Evolutionary conservation across 192 early-diverging fungal species (phyloP), one percentile per base, ranked within the genome.

Genomic region (Lobulomyces angularis): DNA sequence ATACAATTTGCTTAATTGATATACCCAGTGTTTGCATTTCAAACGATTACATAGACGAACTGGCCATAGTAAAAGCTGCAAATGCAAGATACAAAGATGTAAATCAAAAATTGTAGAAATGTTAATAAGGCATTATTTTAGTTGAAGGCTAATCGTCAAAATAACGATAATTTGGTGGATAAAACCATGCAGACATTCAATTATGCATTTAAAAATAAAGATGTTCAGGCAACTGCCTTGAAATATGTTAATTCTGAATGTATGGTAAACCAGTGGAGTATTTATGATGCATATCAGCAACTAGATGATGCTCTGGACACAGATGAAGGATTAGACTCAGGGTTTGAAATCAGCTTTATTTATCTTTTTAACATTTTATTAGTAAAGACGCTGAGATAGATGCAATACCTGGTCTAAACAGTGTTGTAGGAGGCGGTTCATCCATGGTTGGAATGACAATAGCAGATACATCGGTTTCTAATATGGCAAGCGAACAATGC

Each of bases 1-100:
- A 55, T n/a, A 64, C 56, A 3, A 60, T 72, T 7, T 25, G 27
- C 7, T 49, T 77, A 8, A 41, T 71, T 2, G 55, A 64, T 30
- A 20, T 77, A 6, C 62, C 64, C 2, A 56, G 62, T 8, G 35
- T 63, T 2, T 48, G 46, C 1, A 63, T 77, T 3, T 66, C 51
- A 14, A 50, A 32, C 16, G 74, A 77, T 8, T 60, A 45, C 26
- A 19, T 46, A 1, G 64, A 64, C 8, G 71, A 67, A 26, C 52
- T 53, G 2, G 47, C 51, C 12, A 38, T 45, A 5, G 61, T 71
- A 5, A 57, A 61, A 43, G 51, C 47, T 27, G 42, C 45, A 11
- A 77, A 77, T 38, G 64, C 59, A 27, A 53, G 50, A 47, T 77
- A 77, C 53, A 46, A 64, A 36, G 51, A 74, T 51, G 61, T 63